Conservation (phyloP, 2,329 filamentous ascomycete genomes). For the Pseudocercospora fuligena region DNA sequence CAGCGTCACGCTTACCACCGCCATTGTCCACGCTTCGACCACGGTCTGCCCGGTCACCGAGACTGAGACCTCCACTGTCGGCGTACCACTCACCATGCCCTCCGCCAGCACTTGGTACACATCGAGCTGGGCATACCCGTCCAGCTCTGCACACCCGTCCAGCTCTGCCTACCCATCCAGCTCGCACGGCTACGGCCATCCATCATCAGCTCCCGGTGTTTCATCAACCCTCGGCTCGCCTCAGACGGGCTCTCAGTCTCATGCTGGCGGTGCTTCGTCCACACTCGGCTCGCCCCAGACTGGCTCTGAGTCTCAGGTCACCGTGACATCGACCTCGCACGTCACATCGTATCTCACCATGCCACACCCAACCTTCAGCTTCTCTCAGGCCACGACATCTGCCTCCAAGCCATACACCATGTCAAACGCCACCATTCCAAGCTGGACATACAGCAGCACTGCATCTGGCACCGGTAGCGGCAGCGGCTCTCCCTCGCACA, state of each 20-base stretch:
- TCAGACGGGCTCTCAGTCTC: neutral
- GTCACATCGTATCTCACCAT: neutral
- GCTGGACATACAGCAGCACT: neutral
- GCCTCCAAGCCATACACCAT: neutral
- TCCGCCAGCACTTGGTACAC: neutral
- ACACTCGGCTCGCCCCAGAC: constrained; percentile 3
- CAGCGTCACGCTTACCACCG: neutral
- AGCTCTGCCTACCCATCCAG: neutral
- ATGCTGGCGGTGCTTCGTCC: constrained; percentile 1
- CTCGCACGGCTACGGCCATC: neutral
- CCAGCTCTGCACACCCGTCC: neutral
- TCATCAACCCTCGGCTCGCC: constrained; percentile 3
- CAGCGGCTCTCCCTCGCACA: neutral
- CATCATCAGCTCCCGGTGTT: neutral
- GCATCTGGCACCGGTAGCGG: neutral
- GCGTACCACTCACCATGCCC: neutral
- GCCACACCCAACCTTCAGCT: neutral
- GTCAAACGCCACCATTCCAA: neutral
- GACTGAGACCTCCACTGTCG: neutral
- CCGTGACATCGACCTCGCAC: neutral
- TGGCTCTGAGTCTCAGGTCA: neutral
- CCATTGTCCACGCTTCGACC: neutral
- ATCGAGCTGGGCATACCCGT: neutral
- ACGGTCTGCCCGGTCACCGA: neutral
- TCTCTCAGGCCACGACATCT: neutral